These are phyloP conservation scores for Cornus florida DNA, from an alignment of 148 eudicot genomes.

Conservation along the genomic window DNA sequence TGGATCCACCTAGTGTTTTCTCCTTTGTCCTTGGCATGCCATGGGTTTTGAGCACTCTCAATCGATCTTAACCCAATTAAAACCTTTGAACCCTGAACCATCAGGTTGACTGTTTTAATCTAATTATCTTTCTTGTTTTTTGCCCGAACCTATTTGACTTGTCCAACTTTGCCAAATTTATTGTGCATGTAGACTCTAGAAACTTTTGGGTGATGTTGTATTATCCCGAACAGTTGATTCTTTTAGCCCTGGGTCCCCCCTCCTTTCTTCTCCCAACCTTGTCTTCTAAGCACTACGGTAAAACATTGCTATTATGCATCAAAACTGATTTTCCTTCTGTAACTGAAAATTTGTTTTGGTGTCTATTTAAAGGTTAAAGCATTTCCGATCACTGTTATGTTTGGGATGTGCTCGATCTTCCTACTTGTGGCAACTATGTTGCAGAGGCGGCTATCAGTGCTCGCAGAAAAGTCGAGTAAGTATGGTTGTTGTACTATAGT, in stretches of 20 bases:
- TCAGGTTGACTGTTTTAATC: not conserved
- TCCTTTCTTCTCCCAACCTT: not conserved
- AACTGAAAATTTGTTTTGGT: not conserved
- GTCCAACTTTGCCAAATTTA: not conserved
- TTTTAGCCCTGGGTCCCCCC: not conserved
- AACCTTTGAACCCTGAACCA: not conserved
- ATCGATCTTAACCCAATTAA: not conserved
- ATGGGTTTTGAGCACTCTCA: no score
- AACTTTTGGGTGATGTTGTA: not conserved
- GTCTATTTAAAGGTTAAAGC: slow-evolving; percentile 59
- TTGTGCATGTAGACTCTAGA: not conserved
- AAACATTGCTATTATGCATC: not conserved
- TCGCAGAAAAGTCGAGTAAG: slow-evolving; percentile 62
- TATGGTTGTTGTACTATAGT: not conserved
- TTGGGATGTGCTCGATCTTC: slow-evolving; percentile 90
- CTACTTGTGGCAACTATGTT: slow-evolving; percentile 67
- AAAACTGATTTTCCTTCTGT: not conserved
- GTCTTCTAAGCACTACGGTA: not conserved
- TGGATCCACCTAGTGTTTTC: not conserved
- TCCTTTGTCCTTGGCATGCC: not conserved
- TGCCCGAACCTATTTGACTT: no score
- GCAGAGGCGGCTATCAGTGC: slow-evolving; percentile 73
- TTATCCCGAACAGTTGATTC: not conserved
- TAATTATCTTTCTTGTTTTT: no score
- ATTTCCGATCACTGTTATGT: slow-evolving; percentile 83